Conservation (phyloP, 768 basidiomycete genomes). For the Crassisporium funariophilum region DNA sequence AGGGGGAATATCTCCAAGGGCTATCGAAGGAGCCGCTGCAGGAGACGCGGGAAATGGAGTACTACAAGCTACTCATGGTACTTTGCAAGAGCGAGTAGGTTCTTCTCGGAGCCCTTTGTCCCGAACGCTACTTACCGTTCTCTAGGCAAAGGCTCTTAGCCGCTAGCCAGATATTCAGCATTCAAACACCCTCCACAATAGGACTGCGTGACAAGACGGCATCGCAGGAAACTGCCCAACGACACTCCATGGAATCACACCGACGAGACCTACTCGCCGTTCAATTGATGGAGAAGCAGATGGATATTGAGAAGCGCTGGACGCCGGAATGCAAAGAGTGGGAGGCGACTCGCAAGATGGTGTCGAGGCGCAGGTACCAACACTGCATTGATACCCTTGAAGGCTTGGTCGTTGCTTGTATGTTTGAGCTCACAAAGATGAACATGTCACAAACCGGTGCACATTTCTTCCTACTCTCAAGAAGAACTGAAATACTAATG, state of each 20-base stretch:
- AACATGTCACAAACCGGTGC: conserved; percentile 28
- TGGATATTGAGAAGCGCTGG: background rate
- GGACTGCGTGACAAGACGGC: background rate
- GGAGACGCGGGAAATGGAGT: conserved; percentile 21
- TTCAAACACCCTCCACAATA: conserved; percentile 1
- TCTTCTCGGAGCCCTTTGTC: background rate
- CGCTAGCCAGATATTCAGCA: background rate
- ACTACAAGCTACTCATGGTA: conserved; percentile 10
- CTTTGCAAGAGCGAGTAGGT: conserved; percentile 10
- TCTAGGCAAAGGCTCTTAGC: background rate
- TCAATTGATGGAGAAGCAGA: background rate
- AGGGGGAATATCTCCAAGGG: conserved; percentile 10
- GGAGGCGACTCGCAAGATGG: conserved; percentile 3
- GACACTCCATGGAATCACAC: background rate
- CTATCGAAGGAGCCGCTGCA: conserved; percentile 15
- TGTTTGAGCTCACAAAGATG: conserved; percentile 26
- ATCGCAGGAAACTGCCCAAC: background rate
- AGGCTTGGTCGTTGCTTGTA: conserved; percentile 17
- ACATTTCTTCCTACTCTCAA: background rate
- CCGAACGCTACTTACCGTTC: background rate
- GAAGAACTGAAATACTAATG: too few species aligned
- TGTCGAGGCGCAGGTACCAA: conserved; percentile 6
- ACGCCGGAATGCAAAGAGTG: background rate
- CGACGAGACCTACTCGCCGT: background rate
- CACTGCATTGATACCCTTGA: conserved; percentile 18